phyloP scores from a whole-genome alignment of 2,329 filamentous ascomycete species.

The Fusarium armeniacum region DNA sequence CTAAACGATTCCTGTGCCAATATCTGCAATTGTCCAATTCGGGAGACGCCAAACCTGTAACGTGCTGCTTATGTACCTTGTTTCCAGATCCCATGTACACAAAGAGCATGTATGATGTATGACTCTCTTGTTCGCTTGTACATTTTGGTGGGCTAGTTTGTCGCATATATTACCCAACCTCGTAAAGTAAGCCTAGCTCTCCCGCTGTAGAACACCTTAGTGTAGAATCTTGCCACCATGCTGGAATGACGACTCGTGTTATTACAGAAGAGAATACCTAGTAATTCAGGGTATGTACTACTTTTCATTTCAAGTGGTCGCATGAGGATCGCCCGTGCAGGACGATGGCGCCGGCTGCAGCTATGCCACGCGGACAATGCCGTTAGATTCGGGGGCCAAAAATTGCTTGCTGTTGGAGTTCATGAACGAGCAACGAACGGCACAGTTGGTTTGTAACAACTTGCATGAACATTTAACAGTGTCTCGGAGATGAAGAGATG shows the following conservation, averaged over 20 bases:
- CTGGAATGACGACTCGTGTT: constrained; percentile 21
- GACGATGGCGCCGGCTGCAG: constrained; percentile 31
- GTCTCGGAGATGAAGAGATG: constrained; percentile 10
- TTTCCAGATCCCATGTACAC: not conserved
- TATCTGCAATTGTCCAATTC: constrained; percentile 43
- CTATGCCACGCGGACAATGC: constrained; percentile 34
- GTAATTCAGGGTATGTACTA: not conserved
- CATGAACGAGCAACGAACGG: constrained; percentile 1
- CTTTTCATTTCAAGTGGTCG: constrained; percentile 34
- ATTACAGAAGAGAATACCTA: not conserved
- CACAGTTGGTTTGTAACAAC: constrained; percentile 10
- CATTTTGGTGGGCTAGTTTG: constrained; percentile 12
- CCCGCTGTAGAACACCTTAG: constrained; percentile 8
- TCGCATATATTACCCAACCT: constrained; percentile 28
- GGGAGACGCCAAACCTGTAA: constrained; percentile 29
- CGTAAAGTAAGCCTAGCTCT: constrained; percentile 19
- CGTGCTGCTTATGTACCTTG: constrained; percentile 5
- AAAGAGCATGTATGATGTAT: constrained; percentile 9
- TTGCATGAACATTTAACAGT: constrained; percentile 25
- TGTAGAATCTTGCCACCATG: constrained; percentile 20
- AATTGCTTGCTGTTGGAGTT: constrained; percentile 10
- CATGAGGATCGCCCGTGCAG: constrained; percentile 41
- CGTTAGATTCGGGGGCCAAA: constrained; percentile 36
- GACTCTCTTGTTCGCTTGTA: constrained; percentile 7
- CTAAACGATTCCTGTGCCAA: constrained; percentile 45